phyloP scores from a whole-genome alignment of 2,329 filamentous ascomycete genomes.

The Alternaria triticina region DNA sequence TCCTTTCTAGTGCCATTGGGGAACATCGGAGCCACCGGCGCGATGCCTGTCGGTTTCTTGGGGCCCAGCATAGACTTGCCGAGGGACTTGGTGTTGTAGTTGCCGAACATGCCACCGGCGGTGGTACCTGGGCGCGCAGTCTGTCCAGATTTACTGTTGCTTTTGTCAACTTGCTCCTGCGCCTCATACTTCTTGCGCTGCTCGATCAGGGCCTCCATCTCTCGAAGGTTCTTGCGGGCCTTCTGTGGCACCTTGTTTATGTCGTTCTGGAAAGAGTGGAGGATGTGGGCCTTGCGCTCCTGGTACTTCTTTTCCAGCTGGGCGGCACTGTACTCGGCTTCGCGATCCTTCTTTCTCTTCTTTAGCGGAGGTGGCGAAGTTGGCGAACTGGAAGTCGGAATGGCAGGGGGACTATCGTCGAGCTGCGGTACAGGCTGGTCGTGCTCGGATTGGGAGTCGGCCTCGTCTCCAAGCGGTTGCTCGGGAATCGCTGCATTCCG shows the following conservation, averaged over 20 bases:
- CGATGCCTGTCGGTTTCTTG: conserved; percentile 15
- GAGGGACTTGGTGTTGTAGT: conserved; percentile 6
- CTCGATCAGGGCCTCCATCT: background rate
- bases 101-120: background rate
- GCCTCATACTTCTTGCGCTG: background rate
- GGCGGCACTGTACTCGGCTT: background rate
- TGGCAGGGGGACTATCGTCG: background rate
- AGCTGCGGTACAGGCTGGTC: background rate
- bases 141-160: background rate
- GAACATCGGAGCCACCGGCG: conserved; percentile 33
- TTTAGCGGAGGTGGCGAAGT: background rate
- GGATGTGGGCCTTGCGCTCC: background rate
- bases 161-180: background rate
- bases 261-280: background rate
- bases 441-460: background rate
- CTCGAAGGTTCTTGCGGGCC: background rate
- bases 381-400: background rate
- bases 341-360: background rate
- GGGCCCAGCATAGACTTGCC: conserved; percentile 23
- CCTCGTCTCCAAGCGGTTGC: background rate
- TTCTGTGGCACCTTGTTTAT: background rate
- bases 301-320: conserved; percentile 1
- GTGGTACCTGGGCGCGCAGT: background rate
- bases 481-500: background rate
- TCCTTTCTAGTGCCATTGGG: conserved; percentile 2